Conservation (phyloP, 2,329 filamentous ascomycete species). For the Stagonosporopsis tanaceti region DNA sequence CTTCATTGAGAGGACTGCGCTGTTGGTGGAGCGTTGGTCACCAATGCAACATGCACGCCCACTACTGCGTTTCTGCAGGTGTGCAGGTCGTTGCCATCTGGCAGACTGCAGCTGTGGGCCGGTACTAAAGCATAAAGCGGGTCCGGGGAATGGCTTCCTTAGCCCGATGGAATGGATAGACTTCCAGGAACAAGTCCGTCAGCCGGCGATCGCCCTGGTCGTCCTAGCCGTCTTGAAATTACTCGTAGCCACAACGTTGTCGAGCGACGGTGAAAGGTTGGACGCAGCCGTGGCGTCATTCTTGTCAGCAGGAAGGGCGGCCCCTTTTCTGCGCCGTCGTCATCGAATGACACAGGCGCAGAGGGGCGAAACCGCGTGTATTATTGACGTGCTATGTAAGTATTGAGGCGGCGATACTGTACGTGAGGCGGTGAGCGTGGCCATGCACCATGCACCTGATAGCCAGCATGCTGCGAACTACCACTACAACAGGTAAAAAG, state of each 20-base stretch:
- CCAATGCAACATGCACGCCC: background rate
- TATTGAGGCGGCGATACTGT: slow-evolving; percentile 16
- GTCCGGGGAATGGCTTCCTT: slow-evolving; percentile 48
- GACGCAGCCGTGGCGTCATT: slow-evolving; percentile 34
- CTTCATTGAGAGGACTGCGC: background rate
- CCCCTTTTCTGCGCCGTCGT: slow-evolving; percentile 39
- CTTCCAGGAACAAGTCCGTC: slow-evolving; percentile 46
- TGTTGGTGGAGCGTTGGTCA: background rate
- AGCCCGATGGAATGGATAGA: slow-evolving; percentile 44
- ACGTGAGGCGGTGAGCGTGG: slow-evolving; percentile 38
- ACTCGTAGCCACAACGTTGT: slow-evolving; percentile 31
- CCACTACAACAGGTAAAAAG: slow-evolving; percentile 39
- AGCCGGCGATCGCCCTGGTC: slow-evolving; percentile 40
- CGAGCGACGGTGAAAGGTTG: slow-evolving; percentile 28
- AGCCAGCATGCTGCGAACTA: slow-evolving; percentile 34
- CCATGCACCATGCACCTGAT: slow-evolving; percentile 35
- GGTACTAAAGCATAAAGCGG: slow-evolving; percentile 34
- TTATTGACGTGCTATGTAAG: slow-evolving; percentile 28
- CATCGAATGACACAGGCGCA: slow-evolving; percentile 32
- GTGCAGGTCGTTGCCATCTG: slow-evolving; percentile 14
- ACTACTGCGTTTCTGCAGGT: background rate
- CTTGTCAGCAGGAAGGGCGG: slow-evolving; percentile 21
- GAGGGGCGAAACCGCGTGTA: slow-evolving; percentile 22
- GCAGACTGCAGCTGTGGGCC: slow-evolving; percentile 31
- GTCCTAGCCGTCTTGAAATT: slow-evolving; percentile 38